Percentiles rank a stretch among this genome's conserved stretches.
Evolutionary conservation across 148 eudicot genomes (phyloP).

Genomic region (Gaultheria prostrata): DNA sequence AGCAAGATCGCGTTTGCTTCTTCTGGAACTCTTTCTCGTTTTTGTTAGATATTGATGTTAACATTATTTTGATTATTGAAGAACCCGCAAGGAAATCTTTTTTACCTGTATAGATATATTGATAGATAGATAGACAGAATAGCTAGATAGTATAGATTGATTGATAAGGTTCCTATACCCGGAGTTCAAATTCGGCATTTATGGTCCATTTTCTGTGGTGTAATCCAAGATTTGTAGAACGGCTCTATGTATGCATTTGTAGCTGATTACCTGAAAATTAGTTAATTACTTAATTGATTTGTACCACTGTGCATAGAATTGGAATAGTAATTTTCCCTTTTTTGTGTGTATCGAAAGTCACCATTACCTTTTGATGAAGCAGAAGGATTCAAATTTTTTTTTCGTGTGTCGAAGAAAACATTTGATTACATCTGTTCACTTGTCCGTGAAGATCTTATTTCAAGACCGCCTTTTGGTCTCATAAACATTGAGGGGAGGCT

Average conservation of each 20-base stretch:
- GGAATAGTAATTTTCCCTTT: neutral
- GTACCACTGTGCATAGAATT: neutral
- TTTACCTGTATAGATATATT: too few species aligned
- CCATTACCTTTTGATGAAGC: slow-evolving; percentile 63
- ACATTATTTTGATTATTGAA: neutral
- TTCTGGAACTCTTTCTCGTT: neutral
- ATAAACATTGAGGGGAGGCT: slow-evolving; percentile 98
- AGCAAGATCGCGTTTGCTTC: neutral
- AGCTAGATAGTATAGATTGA: neutral
- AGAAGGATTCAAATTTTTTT: slow-evolving; percentile 84
- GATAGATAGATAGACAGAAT: neutral
- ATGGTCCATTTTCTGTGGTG: too few species aligned
- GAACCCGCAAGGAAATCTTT: neutral
- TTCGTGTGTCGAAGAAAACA: slow-evolving; percentile 80
- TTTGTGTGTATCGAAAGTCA: slow-evolving; percentile 20
- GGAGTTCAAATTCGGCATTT: neutral
- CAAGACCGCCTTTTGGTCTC: slow-evolving; percentile 95
- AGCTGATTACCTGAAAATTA: neutral
- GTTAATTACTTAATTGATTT: neutral
- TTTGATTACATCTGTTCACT: slow-evolving; percentile 89
- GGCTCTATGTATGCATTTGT: neutral
- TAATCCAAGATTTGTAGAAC: neutral
- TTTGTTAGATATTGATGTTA: neutral
- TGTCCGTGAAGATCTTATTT: slow-evolving; percentile 82
- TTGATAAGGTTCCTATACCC: neutral